Conservation (phyloP, 2,329 filamentous ascomycete genomes). For the Penicillium oxalicum region DNA sequence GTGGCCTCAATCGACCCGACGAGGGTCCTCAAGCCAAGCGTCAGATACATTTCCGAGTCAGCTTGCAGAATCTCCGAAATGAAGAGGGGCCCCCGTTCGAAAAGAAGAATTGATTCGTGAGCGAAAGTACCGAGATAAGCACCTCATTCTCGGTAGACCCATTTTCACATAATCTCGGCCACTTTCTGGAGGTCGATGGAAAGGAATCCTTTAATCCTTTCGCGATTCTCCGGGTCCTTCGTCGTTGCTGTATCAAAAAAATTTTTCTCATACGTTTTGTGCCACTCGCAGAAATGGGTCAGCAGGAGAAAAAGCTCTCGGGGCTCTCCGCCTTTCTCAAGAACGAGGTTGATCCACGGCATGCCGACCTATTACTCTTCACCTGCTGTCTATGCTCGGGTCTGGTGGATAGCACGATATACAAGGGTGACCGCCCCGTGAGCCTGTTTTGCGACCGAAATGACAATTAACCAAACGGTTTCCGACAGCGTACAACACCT, state of each 20-base stretch:
- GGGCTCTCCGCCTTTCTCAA: constrained; percentile 13
- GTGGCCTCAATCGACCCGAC: no score
- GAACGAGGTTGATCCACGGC: constrained; percentile 17
- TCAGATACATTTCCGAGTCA: not conserved
- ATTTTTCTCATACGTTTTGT: not conserved
- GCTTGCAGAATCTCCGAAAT: constrained; percentile 1
- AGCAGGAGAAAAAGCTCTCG: constrained; percentile 1
- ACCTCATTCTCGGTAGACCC: not conserved
- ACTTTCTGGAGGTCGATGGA: not conserved
- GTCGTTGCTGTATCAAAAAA: not conserved
- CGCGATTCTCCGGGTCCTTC: not conserved
- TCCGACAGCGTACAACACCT: constrained; percentile 37
- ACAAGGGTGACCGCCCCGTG: constrained; percentile 18
- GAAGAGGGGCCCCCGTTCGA: not conserved
- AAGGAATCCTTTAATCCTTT: not conserved
- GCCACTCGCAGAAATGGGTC: constrained; percentile 1
- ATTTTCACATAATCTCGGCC: not conserved
- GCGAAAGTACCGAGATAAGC: not conserved
- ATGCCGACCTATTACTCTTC: constrained; percentile 23
- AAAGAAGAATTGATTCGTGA: not conserved
- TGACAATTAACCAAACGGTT: not conserved
- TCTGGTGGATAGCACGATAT: constrained; percentile 27
- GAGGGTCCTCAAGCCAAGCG: not conserved
- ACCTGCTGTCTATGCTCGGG: constrained; percentile 26
- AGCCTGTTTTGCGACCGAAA: not conserved